Evolutionary conservation across 208 protist genomes (phyloP).

Genomic region (Trypanosoma grayi): DNA sequence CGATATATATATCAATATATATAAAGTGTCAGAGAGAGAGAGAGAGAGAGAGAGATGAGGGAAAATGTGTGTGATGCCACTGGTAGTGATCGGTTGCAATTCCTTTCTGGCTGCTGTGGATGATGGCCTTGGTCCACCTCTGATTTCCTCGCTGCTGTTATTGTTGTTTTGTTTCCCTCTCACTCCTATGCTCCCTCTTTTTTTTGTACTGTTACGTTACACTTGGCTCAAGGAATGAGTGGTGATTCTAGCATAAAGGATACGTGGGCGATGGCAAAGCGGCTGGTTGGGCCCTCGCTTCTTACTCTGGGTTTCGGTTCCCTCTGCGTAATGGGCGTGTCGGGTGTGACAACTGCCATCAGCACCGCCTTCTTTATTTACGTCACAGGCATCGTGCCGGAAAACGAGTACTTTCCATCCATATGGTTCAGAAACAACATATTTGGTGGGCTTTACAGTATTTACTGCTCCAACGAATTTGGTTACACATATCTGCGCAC

Average conservation of each 20-base stretch:
- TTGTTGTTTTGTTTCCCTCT: constrained; percentile 18
- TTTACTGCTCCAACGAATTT: constrained; percentile 70
- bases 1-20: too few species aligned
- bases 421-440: constrained; percentile 52
- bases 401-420: constrained; percentile 52
- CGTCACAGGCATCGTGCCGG: constrained; percentile 40
- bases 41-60: neutral
- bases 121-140: too few species aligned
- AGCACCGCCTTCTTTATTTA: constrained; percentile 31
- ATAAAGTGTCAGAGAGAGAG: too few species aligned
- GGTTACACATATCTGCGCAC: constrained; percentile 53
- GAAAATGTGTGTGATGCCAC: too few species aligned
- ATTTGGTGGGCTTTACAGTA: constrained; percentile 58
- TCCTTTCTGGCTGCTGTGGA: too few species aligned
- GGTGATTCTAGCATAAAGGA: neutral
- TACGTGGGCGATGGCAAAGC: constrained; percentile 4
- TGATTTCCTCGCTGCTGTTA: too few species aligned
- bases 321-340: neutral
- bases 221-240: neutral
- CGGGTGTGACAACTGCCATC: neutral
- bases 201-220: too few species aligned
- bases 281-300: constrained; percentile 13
- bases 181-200: neutral
- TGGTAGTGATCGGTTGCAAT: too few species aligned
- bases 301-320: neutral